Conservation (phyloP, 2,329 filamentous ascomycete genomes). For the Stagonosporopsis vannaccii region DNA sequence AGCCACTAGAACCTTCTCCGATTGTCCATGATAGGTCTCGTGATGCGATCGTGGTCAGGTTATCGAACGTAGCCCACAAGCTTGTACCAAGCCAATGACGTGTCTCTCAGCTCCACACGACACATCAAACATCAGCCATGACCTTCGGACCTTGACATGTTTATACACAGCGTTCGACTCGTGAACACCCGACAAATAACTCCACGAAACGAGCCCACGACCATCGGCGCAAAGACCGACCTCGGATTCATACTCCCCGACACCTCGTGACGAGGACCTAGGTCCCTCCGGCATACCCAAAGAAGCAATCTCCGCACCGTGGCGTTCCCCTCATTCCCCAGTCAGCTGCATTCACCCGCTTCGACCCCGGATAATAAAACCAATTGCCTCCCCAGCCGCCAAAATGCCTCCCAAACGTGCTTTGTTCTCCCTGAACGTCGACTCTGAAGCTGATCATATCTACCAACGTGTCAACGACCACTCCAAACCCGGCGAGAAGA, state of each 20-base stretch:
- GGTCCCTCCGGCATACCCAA: conserved; percentile 40
- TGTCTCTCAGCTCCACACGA: conserved; percentile 16
- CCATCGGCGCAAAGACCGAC: conserved; percentile 28
- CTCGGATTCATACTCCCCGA: conserved; percentile 20
- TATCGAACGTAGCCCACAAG: neutral
- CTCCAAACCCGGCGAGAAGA: conserved; percentile 42
- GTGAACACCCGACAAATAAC: neutral
- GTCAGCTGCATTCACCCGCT: conserved; percentile 22
- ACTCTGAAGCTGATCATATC: conserved; percentile 50
- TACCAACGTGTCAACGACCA: conserved; percentile 49
- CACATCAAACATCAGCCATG: neutral
- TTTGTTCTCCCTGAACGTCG: conserved; percentile 50
- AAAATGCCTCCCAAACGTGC: conserved; percentile 42
- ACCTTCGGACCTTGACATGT: neutral
- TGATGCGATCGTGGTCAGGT: conserved; percentile 1
- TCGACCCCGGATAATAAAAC: conserved; percentile 35
- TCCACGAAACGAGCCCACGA: conserved; percentile 1
- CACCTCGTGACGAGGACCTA: conserved; percentile 18
- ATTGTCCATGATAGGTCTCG: neutral
- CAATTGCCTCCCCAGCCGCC: conserved; percentile 3
- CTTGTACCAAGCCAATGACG: conserved; percentile 16
- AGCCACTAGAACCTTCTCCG: neutral
- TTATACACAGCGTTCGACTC: neutral
- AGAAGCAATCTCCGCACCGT: conserved; percentile 30
- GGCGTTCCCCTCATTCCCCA: conserved; percentile 23